Evolutionary conservation across 352 stramenopile species (phyloP), one percentile per base, ranked within the genome.

Genomic region (Phytophthora lateralis): DNA sequence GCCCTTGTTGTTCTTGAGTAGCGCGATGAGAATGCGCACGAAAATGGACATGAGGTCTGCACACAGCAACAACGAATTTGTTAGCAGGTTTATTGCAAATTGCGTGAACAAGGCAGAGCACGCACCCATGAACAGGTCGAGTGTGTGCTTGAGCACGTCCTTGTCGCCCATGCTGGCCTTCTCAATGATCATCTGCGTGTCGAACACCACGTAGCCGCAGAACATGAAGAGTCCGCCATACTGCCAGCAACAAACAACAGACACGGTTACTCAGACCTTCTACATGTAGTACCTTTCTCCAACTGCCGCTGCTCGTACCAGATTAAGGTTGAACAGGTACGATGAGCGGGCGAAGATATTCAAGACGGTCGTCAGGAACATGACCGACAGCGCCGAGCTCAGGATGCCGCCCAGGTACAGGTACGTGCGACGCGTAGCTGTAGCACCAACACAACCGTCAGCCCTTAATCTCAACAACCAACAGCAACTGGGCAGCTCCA

Each of bases 121-220:
- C 69, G n/a, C 71, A 91, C 81, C 81, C 39, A 96, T 75, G 63
- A 97, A 97, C 20, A 97, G 85, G 50, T 90, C 75, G 24, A 93
- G 69, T 34, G 90, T 87, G 71, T 96, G 87, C 54, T 75, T 78
- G 47, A 95, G 71, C 58, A 88, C 80, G 74, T 97, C 88, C 60
- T 89, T 89, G 78, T 93, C 82, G 20, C 88, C 89, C 50, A 81
- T 62, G 32, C 65, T 80, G 21, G 85, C 88, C 68, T 93, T 93
- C 72, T 95, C 88, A 57, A 97, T 91, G 67, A 97, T 96, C 64
- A 97, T 88, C 62, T 97, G 90, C 56, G 88, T 96, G 78, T 97
- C 90, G 42, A 95, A 94, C 38, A 96, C 66, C 43, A 97, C 86
- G 69, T 96, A 97, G 42, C 81, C 87, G 67, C 84, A 95, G 56